Evolutionary conservation across 1,284 basidiomycete genomes (phyloP), one percentile per base, ranked within the genome.

Genomic region (Trichosporon faecale): DNA sequence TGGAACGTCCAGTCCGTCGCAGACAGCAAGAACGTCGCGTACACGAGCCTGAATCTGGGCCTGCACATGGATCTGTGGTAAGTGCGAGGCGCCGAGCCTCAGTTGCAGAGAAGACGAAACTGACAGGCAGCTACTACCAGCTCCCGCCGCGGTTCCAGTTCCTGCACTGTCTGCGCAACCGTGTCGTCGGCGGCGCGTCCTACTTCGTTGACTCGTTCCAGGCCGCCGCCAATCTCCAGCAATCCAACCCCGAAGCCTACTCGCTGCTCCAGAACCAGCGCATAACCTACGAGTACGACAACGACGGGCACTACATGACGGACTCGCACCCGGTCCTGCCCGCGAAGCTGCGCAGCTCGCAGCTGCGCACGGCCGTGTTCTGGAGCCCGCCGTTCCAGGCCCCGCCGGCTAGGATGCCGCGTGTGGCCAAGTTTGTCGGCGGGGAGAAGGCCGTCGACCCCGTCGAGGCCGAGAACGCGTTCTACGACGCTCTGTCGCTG

Each of bases 331-430:
- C 90, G 0, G 93, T 93, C 2, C 90, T 98, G 78, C 86, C 93
- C 23, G 27, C 49, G 21, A 44, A 31, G 29, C 67, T 72, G 4
- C 52, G 12, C 23, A 35, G 44, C 33, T 16, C 68, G 68, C 18
- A 70, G 72, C 60, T 71, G 68, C 71, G 75, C 55, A 66, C 68
- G 46, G 88, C 89, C 71, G 87, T 98, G 79, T 97, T 95, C 83
- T 98, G 97, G 84, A 91, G 92, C 3, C 96, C 96, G 0, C 96
- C 95, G 0, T 99, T 98, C 87, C 95, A 98, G 84, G 93, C 91
- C 0, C 77, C 81, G 1, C 35, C 72, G 69, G 65, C 66, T 3
- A 69, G 64, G 21, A 0, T 35, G 40, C 23, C 67, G 68, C n/a
- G 67, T 68, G 27, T 25, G 12, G 14, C 55, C 11, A 6, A 14